These are phyloP conservation scores for Prunus persica DNA, from an alignment of 306 rosid genomes.

Conservation along the genomic window Prunus_persica_NCBIv2 NC_034010.1:6489501-6490000, in stretches of 20 bases:
- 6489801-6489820: slow-evolving; percentile 71
- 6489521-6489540: slow-evolving; percentile 43
- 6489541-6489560: slow-evolving; percentile 43
- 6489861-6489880: slow-evolving; percentile 45
- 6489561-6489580: slow-evolving; percentile 58
- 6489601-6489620: slow-evolving; percentile 53
- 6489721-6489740: slow-evolving; percentile 52
- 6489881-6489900: slow-evolving; percentile 51
- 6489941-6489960: slow-evolving; percentile 33
- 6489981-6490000: slow-evolving; percentile 51
- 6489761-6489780: slow-evolving; percentile 67
- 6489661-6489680: slow-evolving; percentile 59
- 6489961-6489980: slow-evolving; percentile 39
- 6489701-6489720: slow-evolving; percentile 53
- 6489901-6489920: slow-evolving; percentile 51
- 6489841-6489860: slow-evolving; percentile 22
- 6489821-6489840: slow-evolving; percentile 40
- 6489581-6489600: slow-evolving; percentile 56
- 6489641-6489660: slow-evolving; percentile 55
- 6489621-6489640: slow-evolving; percentile 52
- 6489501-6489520: slow-evolving; percentile 31
- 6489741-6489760: slow-evolving; percentile 61
- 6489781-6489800: slow-evolving; percentile 62
- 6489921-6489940: slow-evolving; percentile 48
- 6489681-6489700: slow-evolving; percentile 59